Conservation (phyloP, 768 basidiomycete genomes). For the Fomitopsis serialis region DNA sequence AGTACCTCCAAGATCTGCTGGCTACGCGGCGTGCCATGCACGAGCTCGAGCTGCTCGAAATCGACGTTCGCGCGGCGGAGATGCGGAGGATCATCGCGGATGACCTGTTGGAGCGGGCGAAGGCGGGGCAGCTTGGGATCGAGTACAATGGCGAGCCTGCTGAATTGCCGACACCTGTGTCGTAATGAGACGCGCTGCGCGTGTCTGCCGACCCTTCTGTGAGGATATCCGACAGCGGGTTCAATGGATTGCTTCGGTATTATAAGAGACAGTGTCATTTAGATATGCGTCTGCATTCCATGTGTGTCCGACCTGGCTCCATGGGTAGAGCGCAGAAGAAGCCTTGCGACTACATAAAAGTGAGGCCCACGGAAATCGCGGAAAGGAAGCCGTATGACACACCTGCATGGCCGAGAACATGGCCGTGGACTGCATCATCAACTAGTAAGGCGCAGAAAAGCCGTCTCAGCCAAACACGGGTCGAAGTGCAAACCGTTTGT, state of each 20-base stretch:
- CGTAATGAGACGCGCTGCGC: not conserved
- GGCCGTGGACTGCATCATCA: constrained; percentile 56
- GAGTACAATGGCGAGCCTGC: constrained; percentile 24
- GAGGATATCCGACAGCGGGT: too few relatives aligned
- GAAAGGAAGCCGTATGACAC: constrained; percentile 4
- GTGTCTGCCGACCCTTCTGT: too few relatives aligned
- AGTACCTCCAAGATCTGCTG: constrained; percentile 5
- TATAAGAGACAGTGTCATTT: constrained; percentile 18
- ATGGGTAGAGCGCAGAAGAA: constrained; percentile 68
- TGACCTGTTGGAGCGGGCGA: constrained; percentile 55
- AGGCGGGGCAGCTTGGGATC: constrained; percentile 56
- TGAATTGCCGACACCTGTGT: not conserved
- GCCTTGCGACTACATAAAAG: constrained; percentile 42
- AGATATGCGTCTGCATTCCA: constrained; percentile 65
- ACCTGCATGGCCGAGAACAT: constrained; percentile 75
- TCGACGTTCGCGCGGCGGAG: constrained; percentile 59
- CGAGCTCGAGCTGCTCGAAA: constrained; percentile 53
- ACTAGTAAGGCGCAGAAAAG: constrained; percentile 27
- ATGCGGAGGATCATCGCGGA: constrained; percentile 53
- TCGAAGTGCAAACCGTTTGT: not conserved
- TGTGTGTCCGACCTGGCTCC: constrained; percentile 59
- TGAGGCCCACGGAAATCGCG: too few relatives aligned
- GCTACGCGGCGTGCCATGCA: constrained; percentile 39
- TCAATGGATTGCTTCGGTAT: too few relatives aligned
- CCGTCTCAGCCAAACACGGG: too few relatives aligned